phyloP scores from a whole-genome alignment of 1,284 basidiomycete genomes.

The Coniferiporia sulphurascens region DNA sequence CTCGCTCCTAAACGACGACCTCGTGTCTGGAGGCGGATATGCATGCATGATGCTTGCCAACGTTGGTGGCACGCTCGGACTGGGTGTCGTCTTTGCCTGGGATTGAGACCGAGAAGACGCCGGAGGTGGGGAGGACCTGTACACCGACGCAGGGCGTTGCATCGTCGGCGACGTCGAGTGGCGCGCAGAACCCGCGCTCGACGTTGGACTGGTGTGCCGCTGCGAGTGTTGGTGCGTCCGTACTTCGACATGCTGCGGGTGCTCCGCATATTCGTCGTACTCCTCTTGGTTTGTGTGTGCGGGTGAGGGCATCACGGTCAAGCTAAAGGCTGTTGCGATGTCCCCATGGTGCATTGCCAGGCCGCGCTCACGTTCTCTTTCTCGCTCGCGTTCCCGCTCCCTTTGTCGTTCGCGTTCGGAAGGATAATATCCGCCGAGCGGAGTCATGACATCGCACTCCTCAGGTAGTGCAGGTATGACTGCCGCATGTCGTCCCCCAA shows the following conservation, averaged over 20 bases:
- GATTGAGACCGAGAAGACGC: conserved; percentile 18
- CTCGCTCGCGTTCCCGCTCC: conserved; percentile 25
- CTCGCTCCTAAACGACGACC: conserved; percentile 5
- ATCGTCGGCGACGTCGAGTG: neutral
- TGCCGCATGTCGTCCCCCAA: conserved; percentile 72
- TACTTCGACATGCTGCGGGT: neutral
- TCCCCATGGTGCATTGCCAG: conserved; percentile 22
- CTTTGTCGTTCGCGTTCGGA: conserved; percentile 27
- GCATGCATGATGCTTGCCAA: conserved; percentile 68
- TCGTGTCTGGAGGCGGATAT: conserved; percentile 32
- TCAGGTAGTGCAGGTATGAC: conserved; percentile 73
- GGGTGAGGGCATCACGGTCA: conserved; percentile 2
- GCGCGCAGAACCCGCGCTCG: neutral
- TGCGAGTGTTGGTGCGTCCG: too few relatives aligned
- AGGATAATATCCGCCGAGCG: conserved; percentile 41
- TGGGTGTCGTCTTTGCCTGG: conserved; percentile 15
- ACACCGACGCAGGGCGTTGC: neutral
- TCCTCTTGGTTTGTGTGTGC: neutral
- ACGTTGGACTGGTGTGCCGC: neutral
- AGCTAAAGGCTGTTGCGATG: neutral
- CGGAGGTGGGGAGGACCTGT: conserved; percentile 17
- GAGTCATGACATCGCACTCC: conserved; percentile 50
- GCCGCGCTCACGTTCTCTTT: conserved; percentile 23
- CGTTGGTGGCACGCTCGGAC: conserved; percentile 35
- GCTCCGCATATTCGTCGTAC: neutral